Base-by-base conservation (phyloP, 805 yeast species). In the Yamadazyma takamatsuzukensis region DNA sequence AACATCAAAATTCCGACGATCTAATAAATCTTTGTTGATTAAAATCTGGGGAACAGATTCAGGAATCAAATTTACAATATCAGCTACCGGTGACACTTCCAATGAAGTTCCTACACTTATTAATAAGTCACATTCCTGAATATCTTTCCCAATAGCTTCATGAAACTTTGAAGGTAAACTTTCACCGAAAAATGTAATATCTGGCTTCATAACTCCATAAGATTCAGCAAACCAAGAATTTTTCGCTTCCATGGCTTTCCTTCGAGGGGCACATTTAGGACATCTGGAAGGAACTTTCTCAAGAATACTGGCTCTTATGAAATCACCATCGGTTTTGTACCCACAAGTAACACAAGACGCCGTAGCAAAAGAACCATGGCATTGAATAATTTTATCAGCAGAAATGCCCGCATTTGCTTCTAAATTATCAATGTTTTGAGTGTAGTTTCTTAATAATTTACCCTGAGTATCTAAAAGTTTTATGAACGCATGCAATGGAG, bases 61-160 rank as follows among this genome's bases (percentile, higher is more conserved):
- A 0, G 68, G 63, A 3, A 67, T 45, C 25, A 44, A 48, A 16
- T 59, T 57, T 8, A 65, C 63, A 13, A 66, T 62, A 19, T 60
- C 59, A 2, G 68, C 67, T 22, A 67, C 72, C 3, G 72, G 72
- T 8, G 68, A 59, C 17, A 88, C 88, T 49, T 83, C 80, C 37
- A 88, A 64, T 2, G 94, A 80, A 0, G 96, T 88, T 3, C 96
- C 96, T 6, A 83, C 84, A 32, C 88, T 80, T 5, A 88, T 59
- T 28, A 87, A 58, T 47, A 90, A 80, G 52, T 88, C 96, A 12
- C 94, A 88, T 23, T 70, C 71, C 8, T 68, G 57, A 37, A 84
- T 55, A 54, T 88, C 96, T 2, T 68, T 41, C 11, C 38, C 38
- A 22, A 64, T 53, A 23, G 40, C 40, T 30, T 51, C 52, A 41